These are phyloP conservation scores for Nigrospora osmanthi DNA, from an alignment of 2,329 filamentous ascomycete genomes.

Conservation along the genomic window DNA sequence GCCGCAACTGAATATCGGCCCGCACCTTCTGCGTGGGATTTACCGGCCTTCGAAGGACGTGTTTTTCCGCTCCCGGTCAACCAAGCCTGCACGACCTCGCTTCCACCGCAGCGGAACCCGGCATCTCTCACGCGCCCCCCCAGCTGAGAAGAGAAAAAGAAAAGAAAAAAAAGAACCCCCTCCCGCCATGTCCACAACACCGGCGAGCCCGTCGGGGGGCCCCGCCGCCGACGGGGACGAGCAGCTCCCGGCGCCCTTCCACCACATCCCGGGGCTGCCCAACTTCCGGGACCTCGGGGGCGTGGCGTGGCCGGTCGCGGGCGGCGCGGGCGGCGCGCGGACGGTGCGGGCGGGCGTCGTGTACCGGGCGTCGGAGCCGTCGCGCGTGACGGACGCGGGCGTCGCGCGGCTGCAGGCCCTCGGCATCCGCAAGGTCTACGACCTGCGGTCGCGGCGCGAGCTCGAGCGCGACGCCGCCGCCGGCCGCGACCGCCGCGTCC, in stretches of 20 bases:
- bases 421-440: constrained; percentile 43
- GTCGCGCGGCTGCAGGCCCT: constrained; percentile 42
- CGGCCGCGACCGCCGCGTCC: constrained; percentile 22
- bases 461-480: constrained; percentile 41
- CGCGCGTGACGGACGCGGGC: constrained; percentile 45
- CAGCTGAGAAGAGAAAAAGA: too few species aligned
- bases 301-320: constrained; percentile 27
- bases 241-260: constrained; percentile 33
- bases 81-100: too few species aligned
- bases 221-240: not conserved
- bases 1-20: too few species aligned
- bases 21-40: too few species aligned
- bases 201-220: too few species aligned
- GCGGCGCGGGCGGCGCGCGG: constrained; percentile 23
- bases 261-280: constrained; percentile 46
- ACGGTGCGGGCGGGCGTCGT: constrained; percentile 44
- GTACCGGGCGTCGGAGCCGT: constrained; percentile 64
- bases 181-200: not conserved
- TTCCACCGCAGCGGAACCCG: too few species aligned
- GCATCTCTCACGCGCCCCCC: too few species aligned
- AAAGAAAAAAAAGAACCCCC: too few species aligned
- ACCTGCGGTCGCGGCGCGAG: constrained; percentile 34
- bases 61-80: too few species aligned
- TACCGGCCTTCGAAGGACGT: too few species aligned
- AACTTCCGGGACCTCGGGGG: constrained; percentile 66